Base-by-base conservation (phyloP, 371 early-diverging fungal species). In the Mortierella sp. region DNA sequence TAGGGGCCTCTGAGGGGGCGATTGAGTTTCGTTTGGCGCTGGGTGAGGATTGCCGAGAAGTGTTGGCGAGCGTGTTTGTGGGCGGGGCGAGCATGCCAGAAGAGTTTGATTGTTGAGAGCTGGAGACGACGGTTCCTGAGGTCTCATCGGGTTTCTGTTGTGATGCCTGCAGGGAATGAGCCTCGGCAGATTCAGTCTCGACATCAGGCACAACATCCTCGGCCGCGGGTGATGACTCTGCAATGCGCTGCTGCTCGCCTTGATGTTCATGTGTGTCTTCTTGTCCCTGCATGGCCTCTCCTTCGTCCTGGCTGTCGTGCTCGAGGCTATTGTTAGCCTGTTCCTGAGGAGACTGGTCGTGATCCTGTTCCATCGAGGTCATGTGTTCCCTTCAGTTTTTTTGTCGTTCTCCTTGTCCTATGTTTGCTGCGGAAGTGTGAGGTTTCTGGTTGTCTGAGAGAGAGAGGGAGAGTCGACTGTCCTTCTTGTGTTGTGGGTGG, bases 11-110 rank as follows among this genome's bases (percentile, higher is more conserved):
- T 53, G 73, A 54, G 1, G 74, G 48, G 11, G 72, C 77, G 34
- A 80, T 21, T 11, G 83, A 83, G 67, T 74, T 76, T 43, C 80
- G 53, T 43, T 83, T 77, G 19, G 19, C 16, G 16, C 34, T 26
- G 26, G 80, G 80, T 0, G 78, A 74, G 24, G 83, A 74, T 28
- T 26, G 80, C 11, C 74, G 80, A 21, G 83, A 77, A 28, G 61
- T 34, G 10, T 43, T 40, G 54, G 28, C 10, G 44, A 51, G 40
- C 55, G 51, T 28, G 16, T 57, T 69, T 31, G 55, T 75, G 75
- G 70, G 77, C 9, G 79, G 78, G 16, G 69, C 74, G 21, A 72
- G 72, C 44, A 64, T n/a, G 54, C 64, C 57, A 48, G 74, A 72
- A 28, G 74, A 11, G 21, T 13, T 34, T 26, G 74, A 74, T 70